Conservation (phyloP, 805 yeast genomes). For the Candida ascalaphidarum region DNA sequence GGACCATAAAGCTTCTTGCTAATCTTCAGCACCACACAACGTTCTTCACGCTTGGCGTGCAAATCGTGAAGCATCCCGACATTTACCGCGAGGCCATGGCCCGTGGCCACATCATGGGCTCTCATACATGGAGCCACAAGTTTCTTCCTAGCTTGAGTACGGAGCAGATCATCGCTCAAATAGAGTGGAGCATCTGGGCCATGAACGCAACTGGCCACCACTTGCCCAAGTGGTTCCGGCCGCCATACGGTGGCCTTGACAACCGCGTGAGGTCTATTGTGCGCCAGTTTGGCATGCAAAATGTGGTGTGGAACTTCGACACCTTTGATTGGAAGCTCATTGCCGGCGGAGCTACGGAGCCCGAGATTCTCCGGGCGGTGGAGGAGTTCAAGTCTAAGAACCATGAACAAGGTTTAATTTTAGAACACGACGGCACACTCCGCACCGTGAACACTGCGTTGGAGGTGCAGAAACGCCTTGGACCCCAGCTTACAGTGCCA, state of each 20-base stretch:
- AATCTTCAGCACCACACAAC: conserved; percentile 53
- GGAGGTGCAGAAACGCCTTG: conserved; percentile 40
- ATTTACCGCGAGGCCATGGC: conserved; percentile 48
- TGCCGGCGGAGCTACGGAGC: conserved; percentile 37
- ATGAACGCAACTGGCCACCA: conserved; percentile 90
- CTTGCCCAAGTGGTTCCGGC: conserved; percentile 88
- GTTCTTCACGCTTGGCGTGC: conserved; percentile 79
- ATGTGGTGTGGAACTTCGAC: conserved; percentile 88
- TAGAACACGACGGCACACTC: conserved; percentile 76
- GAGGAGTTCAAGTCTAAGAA: conserved; percentile 35
- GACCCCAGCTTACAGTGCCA: conserved; percentile 64
- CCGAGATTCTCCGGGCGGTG: conserved; percentile 49
- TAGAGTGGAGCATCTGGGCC: conserved; percentile 96
- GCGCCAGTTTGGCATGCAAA: conserved; percentile 77
- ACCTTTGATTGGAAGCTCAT: conserved; percentile 82
- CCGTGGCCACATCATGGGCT: conserved; percentile 72
- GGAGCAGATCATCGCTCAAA: conserved; percentile 78
- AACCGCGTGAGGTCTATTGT: conserved; percentile 75
- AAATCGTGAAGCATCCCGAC: conserved; percentile 71
- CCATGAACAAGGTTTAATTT: conserved; percentile 50
- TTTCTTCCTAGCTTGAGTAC: conserved; percentile 71
- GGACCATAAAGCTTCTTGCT: conserved; percentile 53
- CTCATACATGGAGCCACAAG: conserved; percentile 92
- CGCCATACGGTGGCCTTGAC: conserved; percentile 95
- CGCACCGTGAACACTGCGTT: conserved; percentile 65